Conservation (phyloP, 2,329 filamentous ascomycete genomes). For the Aspergillus sp. region DNA sequence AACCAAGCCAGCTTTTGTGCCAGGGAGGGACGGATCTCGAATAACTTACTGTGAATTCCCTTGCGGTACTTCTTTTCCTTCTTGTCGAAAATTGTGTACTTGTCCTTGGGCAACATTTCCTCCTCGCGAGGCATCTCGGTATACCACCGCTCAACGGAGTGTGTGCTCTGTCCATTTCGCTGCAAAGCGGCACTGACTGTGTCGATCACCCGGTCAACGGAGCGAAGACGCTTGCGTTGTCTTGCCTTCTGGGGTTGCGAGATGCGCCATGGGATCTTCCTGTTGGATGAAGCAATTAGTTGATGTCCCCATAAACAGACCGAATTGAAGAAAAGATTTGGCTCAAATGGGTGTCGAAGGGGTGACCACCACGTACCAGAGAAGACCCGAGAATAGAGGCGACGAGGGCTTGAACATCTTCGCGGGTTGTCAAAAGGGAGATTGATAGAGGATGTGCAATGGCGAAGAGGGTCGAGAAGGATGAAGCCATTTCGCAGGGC, state of each 20-base stretch:
- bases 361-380: constrained; percentile 58
- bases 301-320: not conserved
- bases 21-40: not conserved
- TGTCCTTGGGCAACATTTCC: constrained; percentile 94
- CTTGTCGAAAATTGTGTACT: constrained; percentile 96
- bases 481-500: not conserved
- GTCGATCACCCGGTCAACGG: constrained; percentile 82
- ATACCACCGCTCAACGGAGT: constrained; percentile 86
- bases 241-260: constrained; percentile 86
- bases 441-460: constrained; percentile 5
- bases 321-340: not conserved
- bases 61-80: constrained; percentile 96
- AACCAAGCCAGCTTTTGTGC: not conserved
- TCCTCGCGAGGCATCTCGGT: constrained; percentile 90
- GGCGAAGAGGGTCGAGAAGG: constrained; percentile 13
- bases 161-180: constrained; percentile 63
- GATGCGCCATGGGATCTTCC: constrained; percentile 97
- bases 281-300: constrained; percentile 29
- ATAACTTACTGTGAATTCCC: constrained; percentile 87
- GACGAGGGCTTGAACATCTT: constrained; percentile 81
- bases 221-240: constrained; percentile 74
- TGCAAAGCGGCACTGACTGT: constrained; percentile 74
- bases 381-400: constrained; percentile 70
- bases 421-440: constrained; percentile 13
- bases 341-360: not conserved